Percentiles rank a stretch among this genome's conserved stretches.
phyloP scores from a whole-genome alignment of 2,329 filamentous ascomycete species.

The Fusarium sp. region DNA sequence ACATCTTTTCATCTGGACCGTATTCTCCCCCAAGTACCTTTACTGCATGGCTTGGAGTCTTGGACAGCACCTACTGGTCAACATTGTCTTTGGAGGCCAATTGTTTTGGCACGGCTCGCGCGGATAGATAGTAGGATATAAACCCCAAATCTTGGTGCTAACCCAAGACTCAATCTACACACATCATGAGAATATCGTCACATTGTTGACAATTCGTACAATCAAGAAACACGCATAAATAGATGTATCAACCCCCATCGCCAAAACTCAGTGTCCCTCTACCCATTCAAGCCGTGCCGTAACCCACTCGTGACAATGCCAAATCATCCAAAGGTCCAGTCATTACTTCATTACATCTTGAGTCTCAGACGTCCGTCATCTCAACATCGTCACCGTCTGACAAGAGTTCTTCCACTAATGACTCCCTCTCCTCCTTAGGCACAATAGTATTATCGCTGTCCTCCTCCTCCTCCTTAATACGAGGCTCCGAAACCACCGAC shows the following conservation, averaged over 20 bases:
- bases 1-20: conserved; percentile 98
- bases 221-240: conserved; percentile 21
- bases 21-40: conserved; percentile 96
- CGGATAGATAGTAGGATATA: conserved; percentile 12
- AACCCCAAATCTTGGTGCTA: neutral
- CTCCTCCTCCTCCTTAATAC: conserved; percentile 60
- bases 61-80: conserved; percentile 79
- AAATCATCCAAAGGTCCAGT: conserved; percentile 35
- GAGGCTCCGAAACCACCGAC: conserved; percentile 52
- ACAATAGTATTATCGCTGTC: conserved; percentile 49
- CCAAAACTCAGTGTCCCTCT: conserved; percentile 25
- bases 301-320: conserved; percentile 20
- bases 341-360: conserved; percentile 34
- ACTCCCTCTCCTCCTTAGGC: conserved; percentile 46
- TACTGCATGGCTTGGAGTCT: conserved; percentile 90
- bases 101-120: conserved; percentile 61
- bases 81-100: conserved; percentile 67
- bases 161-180: conserved; percentile 6
- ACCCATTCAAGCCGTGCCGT: conserved; percentile 15
- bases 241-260: conserved; percentile 24
- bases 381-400: conserved; percentile 53
- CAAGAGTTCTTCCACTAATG: conserved; percentile 52
- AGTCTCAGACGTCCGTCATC: conserved; percentile 42
- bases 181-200: neutral
- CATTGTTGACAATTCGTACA: conserved; percentile 6